A percentile compares a stretch with the other conserved stretches of the same genome.
Conservation (phyloP, 768 basidiomycete genomes). For the Russula sp. region DNA sequence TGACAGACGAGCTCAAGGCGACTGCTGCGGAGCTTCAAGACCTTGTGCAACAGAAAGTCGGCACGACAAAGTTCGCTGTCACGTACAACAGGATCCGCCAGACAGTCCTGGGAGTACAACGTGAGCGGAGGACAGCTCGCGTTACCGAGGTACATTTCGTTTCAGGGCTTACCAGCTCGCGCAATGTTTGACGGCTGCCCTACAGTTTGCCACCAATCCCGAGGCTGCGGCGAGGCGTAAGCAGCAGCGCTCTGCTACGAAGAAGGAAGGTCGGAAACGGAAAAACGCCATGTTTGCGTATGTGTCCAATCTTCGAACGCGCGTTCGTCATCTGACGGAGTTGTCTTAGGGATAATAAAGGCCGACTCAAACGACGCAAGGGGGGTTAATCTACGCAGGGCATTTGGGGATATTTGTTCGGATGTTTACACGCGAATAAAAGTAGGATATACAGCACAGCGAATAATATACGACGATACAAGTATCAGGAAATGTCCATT, state of each 20-base stretch:
- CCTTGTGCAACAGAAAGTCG: constrained; percentile 81
- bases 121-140: constrained; percentile 58
- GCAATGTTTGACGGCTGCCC: constrained; percentile 19
- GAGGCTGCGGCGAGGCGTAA: constrained; percentile 72
- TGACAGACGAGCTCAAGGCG: constrained; percentile 73
- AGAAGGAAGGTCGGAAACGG: constrained; percentile 83
- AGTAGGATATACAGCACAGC: constrained; percentile 19
- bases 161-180: neutral
- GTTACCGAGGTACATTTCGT: constrained; percentile 38
- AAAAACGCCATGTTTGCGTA: constrained; percentile 59
- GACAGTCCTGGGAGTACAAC: constrained; percentile 54
- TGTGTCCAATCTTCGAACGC: constrained; percentile 30
- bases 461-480: constrained; percentile 10
- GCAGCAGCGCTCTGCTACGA: constrained; percentile 59
- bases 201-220: constrained; percentile 64
- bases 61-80: constrained; percentile 74
- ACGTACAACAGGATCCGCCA: constrained; percentile 80
- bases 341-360: constrained; percentile 41
- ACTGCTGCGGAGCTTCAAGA: constrained; percentile 81
- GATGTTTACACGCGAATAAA: constrained; percentile 8
- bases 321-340: constrained; percentile 10
- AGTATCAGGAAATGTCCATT: constrained; percentile 38
- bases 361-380: constrained; percentile 42
- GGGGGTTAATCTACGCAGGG: constrained; percentile 28
- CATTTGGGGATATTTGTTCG: neutral